These are phyloP conservation scores for Fusarium transvaalense DNA, from an alignment of 2,329 filamentous ascomycete genomes.

Conservation along the genomic window DNA sequence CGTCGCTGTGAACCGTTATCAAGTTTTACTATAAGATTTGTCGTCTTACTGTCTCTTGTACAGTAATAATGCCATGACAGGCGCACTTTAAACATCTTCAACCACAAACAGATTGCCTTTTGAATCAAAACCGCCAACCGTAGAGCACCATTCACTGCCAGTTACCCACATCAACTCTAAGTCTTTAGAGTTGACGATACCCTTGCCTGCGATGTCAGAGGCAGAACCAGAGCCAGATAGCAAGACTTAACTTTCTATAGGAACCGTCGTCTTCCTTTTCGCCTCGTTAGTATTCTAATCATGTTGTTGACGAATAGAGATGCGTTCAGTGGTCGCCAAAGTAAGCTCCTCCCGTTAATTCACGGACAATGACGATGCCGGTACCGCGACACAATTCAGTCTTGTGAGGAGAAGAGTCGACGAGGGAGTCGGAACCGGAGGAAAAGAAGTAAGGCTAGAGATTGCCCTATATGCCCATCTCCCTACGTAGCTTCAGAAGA, in stretches of 20 bases:
- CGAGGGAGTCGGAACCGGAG: slow-evolving; percentile 82
- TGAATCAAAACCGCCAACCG: not conserved
- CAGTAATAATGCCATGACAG: not conserved
- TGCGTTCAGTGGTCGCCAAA: too few species aligned
- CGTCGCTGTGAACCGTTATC: not conserved
- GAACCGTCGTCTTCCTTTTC: too few species aligned
- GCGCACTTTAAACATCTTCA: not conserved
- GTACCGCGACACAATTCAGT: slow-evolving; percentile 85
- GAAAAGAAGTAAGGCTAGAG: slow-evolving; percentile 96
- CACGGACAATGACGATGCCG: slow-evolving; percentile 92
- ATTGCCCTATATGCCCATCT: slow-evolving; percentile 95
- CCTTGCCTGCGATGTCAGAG: too few species aligned
- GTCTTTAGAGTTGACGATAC: too few species aligned
- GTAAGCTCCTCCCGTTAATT: slow-evolving; percentile 93
- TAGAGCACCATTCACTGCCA: not conserved
- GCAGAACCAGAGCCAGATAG: too few species aligned
- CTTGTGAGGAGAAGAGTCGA: slow-evolving; percentile 89
- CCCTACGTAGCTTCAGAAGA: slow-evolving; percentile 89
- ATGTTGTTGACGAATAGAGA: too few species aligned
- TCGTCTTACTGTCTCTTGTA: slow-evolving; percentile 11
- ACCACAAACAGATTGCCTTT: slow-evolving; percentile 14
- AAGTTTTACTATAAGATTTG: not conserved
- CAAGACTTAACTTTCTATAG: too few species aligned
- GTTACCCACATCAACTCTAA: not conserved
- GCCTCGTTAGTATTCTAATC: too few species aligned